These are phyloP conservation scores for Botryotinia narcissicola DNA, from an alignment of 2,329 filamentous ascomycete species.

Conservation along the genomic window DNA sequence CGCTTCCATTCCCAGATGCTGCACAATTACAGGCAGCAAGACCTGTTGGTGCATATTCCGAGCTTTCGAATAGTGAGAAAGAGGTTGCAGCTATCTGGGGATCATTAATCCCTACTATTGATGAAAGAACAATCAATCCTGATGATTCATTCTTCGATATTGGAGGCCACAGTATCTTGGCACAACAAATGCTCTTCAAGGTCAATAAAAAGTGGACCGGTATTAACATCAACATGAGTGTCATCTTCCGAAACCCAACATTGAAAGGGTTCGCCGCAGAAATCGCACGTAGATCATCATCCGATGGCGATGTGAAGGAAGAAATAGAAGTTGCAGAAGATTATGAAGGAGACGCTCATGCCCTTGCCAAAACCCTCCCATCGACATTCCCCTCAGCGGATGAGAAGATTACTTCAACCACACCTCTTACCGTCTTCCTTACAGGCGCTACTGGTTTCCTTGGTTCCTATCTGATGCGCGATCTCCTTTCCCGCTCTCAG, in stretches of 20 bases:
- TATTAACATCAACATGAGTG: constrained; percentile 66
- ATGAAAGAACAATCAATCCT: constrained; percentile 63
- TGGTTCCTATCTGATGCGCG: constrained; percentile 74
- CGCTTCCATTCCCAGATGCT: constrained; percentile 76
- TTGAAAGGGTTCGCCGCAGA: constrained; percentile 51
- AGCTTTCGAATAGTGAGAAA: constrained; percentile 58
- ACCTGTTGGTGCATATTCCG: constrained; percentile 46
- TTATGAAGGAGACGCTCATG: constrained; percentile 46
- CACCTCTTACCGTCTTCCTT: constrained; percentile 64
- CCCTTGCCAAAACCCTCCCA: constrained; percentile 41
- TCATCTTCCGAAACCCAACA: constrained; percentile 67
- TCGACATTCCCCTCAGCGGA: constrained; percentile 41
- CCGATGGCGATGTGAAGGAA: constrained; percentile 30
- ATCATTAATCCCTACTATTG: constrained; percentile 63
- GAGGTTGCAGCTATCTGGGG: constrained; percentile 72
- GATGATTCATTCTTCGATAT: constrained; percentile 73
- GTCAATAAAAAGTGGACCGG: constrained; percentile 60
- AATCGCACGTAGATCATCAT: constrained; percentile 47
- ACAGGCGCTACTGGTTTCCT: constrained; percentile 91
- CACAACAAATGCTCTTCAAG: constrained; percentile 75
- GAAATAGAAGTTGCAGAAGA: constrained; percentile 47
- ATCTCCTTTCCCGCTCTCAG: constrained; percentile 63
- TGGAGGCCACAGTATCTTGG: constrained; percentile 77
- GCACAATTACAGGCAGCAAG: constrained; percentile 59
- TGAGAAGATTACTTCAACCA: constrained; percentile 33